Conservation (phyloP, 2,329 filamentous ascomycete genomes). For the Juglanconis sp. region DNA sequence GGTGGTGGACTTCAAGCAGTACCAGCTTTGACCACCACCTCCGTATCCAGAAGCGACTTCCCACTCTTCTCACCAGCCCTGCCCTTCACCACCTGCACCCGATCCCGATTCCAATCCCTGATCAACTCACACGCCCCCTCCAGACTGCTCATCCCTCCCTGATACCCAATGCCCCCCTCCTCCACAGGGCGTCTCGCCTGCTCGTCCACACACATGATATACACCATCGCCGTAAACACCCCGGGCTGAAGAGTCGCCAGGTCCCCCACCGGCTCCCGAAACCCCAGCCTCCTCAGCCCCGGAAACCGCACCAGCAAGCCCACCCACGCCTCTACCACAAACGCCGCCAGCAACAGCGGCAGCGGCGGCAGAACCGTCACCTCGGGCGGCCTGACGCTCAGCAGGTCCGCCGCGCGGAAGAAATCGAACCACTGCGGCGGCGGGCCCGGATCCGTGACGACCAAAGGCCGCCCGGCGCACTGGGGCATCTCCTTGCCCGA, state of each 20-base stretch:
- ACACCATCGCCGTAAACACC: conserved; percentile 33
- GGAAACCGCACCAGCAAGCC: conserved; percentile 24
- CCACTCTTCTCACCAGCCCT: no score
- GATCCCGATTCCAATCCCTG: conserved; percentile 35
- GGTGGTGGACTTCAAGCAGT: no score
- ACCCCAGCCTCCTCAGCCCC: conserved; percentile 19
- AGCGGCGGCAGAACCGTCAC: conserved; percentile 32
- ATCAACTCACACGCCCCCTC: conserved; percentile 41
- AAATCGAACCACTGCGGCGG: conserved; percentile 39
- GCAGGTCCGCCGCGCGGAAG: conserved; percentile 31
- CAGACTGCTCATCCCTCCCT: conserved; percentile 33
- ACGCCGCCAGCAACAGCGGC: conserved; percentile 34
- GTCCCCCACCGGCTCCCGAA: conserved; percentile 31
- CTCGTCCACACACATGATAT: conserved; percentile 35
- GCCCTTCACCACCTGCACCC: no score
- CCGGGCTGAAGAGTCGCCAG: conserved; percentile 39
- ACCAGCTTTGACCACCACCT: no score
- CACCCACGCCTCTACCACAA: conserved; percentile 35
- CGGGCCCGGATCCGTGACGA: conserved; percentile 48
- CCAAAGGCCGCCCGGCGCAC: conserved; percentile 45
- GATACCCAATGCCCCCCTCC: conserved; percentile 42
- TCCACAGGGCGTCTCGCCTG: conserved; percentile 33
- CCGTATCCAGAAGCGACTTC: no score
- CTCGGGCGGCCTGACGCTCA: conserved; percentile 30
- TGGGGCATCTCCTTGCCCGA: conserved; percentile 28